A percentile compares a stretch with the other conserved stretches of the same genome.
These are phyloP conservation scores for Saccharomycopsis hybrid DNA, from an alignment of 1,139 yeast genomes.

Conservation along the genomic window DNA sequence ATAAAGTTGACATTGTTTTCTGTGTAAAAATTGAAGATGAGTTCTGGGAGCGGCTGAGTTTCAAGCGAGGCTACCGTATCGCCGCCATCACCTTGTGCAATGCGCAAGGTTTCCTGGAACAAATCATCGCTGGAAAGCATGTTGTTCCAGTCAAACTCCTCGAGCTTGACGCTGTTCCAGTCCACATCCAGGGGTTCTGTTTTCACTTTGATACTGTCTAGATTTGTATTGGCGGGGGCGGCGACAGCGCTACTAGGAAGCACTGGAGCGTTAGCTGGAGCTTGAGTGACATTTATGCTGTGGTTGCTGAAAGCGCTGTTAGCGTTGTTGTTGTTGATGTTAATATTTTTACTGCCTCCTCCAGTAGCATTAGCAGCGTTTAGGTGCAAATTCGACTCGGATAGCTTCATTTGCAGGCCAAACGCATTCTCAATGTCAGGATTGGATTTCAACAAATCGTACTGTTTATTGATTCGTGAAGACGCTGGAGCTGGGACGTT, in stretches of 20 bases:
- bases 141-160: background rate
- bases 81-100: too few species aligned
- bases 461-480: background rate
- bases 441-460: background rate
- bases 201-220: background rate
- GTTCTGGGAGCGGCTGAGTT: constrained; percentile 1
- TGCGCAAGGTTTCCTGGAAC: background rate
- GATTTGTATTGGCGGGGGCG: background rate
- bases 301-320: too few species aligned
- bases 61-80: background rate
- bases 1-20: background rate
- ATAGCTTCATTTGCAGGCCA: background rate
- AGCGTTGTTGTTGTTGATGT: background rate
- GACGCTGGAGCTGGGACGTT: background rate
- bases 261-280: too few species aligned
- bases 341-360: background rate
- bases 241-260: background rate
- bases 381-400: too few species aligned
- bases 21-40: constrained; percentile 6
- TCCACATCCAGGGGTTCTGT: too few species aligned
- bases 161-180: constrained; percentile 1
- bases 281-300: too few species aligned
- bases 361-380: too few species aligned
- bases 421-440: background rate
- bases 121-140: constrained; percentile 1